Base-by-base conservation (phyloP, 2,329 filamentous ascomycete genomes). In the Zymoseptoria passerinii region DNA sequence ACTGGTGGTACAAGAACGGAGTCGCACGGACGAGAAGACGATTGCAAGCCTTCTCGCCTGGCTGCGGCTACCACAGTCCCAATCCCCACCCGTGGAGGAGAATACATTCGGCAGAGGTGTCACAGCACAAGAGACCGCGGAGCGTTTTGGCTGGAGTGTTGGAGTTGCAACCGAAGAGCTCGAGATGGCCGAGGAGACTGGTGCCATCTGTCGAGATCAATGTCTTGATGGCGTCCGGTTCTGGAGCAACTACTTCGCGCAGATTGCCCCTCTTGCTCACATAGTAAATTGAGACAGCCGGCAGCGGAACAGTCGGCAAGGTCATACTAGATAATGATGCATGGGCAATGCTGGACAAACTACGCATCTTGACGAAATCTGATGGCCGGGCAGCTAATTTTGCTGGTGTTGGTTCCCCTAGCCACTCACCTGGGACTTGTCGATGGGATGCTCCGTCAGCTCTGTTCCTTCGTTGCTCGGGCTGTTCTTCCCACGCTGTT, bases 141-240 rank as follows among this genome's bases (percentile, higher is more conserved):
- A 95, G 72, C 80, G 84, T 53, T 99, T 99, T 74, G 90, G 92
- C 5, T 99, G 94, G 94, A 97, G 94, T 71, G 87, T 99, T 7
- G 94, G 94, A 8, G 92, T 99, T 20, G 94, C 94, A 1, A 89
- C 88, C 60, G 94, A 97, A 72, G 94, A 99, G 75, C 79, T 99
- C 10, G 89, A 96, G 71, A 96, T 99, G 92, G 92, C 92, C 0
- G 94, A 99, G 73, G 92, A 97, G 72, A 84, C 83, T 57, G 94
- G 94, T 0, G 84, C 85, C 2, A 72, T 99, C 19, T 97, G 92
- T 72, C 86, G 94, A 52, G 94, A 99, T 72, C 92, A 95, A 68
- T 87, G 90, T 4, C 83, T 97, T 13, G 92, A 96, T 72, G 94
- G 94, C 0, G 78, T 95, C 52, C 87, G 87, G 68, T 99, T 95